Percentiles rank a stretch among this genome's conserved stretches.
Evolutionary conservation across 345 rosid species (phyloP).

Genomic region (Brassica juncea): DNA sequence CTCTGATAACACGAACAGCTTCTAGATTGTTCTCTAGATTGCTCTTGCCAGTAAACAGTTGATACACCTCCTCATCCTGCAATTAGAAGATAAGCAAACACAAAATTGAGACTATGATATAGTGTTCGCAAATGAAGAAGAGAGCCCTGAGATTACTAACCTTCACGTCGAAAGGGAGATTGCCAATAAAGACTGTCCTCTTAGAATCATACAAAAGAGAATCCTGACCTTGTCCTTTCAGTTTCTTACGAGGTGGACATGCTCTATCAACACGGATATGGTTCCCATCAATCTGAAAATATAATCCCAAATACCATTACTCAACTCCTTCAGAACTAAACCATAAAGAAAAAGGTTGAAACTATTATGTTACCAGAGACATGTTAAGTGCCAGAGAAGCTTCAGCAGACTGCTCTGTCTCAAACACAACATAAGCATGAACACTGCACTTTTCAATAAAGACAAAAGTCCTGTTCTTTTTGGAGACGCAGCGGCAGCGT

Average conservation of each 20-base stretch:
- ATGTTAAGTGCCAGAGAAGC: conserved; percentile 81
- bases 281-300: conserved; percentile 75
- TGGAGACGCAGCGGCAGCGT: no score
- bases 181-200: conserved; percentile 88
- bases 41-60: conserved; percentile 61
- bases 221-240: conserved; percentile 68
- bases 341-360: conserved; percentile 1
- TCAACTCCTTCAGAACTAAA: background rate
- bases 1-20: conserved; percentile 89
- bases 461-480: no score
- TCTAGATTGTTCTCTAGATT: conserved; percentile 66
- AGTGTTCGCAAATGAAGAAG: background rate
- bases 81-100: background rate
- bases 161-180: conserved; percentile 97
- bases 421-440: conserved; percentile 88
- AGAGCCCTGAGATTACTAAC: conserved; percentile 40
- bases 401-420: conserved; percentile 77
- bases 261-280: conserved; percentile 97
- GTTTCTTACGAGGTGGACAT: conserved; percentile 91
- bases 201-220: conserved; percentile 67
- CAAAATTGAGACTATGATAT: background rate
- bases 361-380: conserved; percentile 63
- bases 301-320: background rate
- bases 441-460: conserved; percentile 57
- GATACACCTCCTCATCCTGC: conserved; percentile 96